These are phyloP conservation scores for Zarea fungicola DNA, from an alignment of 2,329 filamentous ascomycete species.

Conservation along the genomic window DNA sequence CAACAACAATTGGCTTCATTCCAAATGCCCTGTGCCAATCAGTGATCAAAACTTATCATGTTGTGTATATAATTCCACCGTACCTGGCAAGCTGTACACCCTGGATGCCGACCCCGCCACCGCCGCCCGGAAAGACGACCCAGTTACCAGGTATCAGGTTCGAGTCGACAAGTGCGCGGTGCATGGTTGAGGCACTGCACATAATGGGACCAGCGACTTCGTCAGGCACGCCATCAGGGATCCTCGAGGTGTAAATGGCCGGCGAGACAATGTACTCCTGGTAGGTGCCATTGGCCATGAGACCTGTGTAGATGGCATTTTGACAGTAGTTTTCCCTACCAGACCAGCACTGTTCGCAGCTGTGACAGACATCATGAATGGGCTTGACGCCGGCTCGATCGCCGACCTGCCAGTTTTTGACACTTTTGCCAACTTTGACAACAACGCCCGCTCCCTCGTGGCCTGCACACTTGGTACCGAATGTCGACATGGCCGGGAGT, in stretches of 20 bases:
- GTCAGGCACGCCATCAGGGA: not conserved
- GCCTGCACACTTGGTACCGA: not conserved
- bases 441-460: not conserved
- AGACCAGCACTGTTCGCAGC: not conserved
- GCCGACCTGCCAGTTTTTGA: not conserved
- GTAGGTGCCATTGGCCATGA: not conserved
- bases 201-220: not conserved
- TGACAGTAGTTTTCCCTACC: not conserved
- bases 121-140: not conserved
- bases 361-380: not conserved
- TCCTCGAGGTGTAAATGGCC: not conserved
- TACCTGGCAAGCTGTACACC: not conserved
- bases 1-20: not conserved
- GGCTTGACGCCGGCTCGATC: not conserved
- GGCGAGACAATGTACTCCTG: not conserved
- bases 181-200: not conserved
- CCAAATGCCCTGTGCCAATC: not conserved
- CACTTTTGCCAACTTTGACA: not conserved
- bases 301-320: not conserved
- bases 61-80: too few relatives aligned
- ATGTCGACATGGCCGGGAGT: not conserved
- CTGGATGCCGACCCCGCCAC: not conserved
- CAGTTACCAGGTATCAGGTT: not conserved
- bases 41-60: too few relatives aligned
- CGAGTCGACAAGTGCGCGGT: not conserved